Evolutionary conservation across 1,284 basidiomycete species (phyloP), one percentile per base, ranked within the genome.

Genomic region (Heterobasidion parviporum): DNA sequence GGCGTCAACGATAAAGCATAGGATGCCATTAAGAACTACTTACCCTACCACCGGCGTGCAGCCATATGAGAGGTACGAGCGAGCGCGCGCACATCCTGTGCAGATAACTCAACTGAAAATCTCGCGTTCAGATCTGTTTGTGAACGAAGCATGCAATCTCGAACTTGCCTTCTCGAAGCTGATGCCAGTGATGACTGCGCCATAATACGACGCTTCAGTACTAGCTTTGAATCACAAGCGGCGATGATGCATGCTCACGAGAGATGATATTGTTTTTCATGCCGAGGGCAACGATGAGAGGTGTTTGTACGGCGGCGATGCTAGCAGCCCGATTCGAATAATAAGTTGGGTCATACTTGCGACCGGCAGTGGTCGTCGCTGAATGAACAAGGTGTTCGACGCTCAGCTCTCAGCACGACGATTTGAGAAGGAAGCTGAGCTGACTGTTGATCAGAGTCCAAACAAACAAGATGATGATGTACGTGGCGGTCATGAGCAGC

Each of bases 181-280:
- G 49, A 86, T 68, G 3, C 84, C 82, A 2, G 82, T 85, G 41
- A 83, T 63, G 54, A 75, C 82, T 82, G 60, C 14, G 15, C n/a
- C n/a, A n/a, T n/a, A n/a, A n/a, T n/a, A n/a, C n/a, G n/a, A n/a
- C n/a, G n/a, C n/a, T n/a, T n/a, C n/a, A n/a, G n/a, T n/a, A n/a
- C n/a, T n/a, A n/a, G n/a, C n/a, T n/a, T n/a, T n/a, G n/a, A n/a
- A n/a, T n/a, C n/a, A n/a, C n/a, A n/a, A n/a, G n/a, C n/a, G n/a
- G n/a, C n/a, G n/a, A n/a, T 18, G 33, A 12, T 15, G n/a, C 12
- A 33, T 12, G 70, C 80, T 56, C 56, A 82, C 81, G 71, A 6
- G 81, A 78, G 7, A 88, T 70, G 18, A 80, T 54, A 54, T 86
- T 87, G 64, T 88, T 84, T 64, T 81, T 82, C 52, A 79, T 81